Conservation (phyloP, 176 grass and related monocot genomes). For the Hordeum marinum region DNA sequence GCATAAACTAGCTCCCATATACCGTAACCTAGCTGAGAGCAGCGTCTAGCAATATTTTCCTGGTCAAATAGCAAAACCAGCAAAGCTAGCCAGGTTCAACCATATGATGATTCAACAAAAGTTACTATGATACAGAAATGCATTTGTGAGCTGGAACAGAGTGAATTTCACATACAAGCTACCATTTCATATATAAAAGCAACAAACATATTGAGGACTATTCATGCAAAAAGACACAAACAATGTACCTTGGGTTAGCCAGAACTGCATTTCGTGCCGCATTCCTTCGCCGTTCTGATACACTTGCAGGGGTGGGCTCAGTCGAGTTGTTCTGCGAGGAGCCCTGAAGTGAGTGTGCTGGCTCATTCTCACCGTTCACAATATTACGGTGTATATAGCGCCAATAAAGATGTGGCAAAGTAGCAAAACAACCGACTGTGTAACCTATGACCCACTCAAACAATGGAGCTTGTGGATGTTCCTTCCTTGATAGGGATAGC, state of each 20-base stretch:
- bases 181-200: neutral
- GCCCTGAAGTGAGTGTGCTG: slow-evolving; percentile 29
- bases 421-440: slow-evolving; percentile 79
- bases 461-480: slow-evolving; percentile 73
- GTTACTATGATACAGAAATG: neutral
- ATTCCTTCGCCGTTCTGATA: slow-evolving; percentile 39
- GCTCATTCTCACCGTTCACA: slow-evolving; percentile 47
- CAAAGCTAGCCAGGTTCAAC: neutral
- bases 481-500: slow-evolving; percentile 72
- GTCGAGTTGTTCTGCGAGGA: slow-evolving; percentile 44
- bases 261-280: slow-evolving; percentile 59
- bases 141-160: neutral
- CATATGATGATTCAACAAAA: neutral
- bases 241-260: slow-evolving; percentile 67
- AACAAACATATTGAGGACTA: neutral
- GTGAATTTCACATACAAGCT: neutral
- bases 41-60: neutral
- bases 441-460: slow-evolving; percentile 95
- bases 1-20: neutral
- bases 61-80: neutral
- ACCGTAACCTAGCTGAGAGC: neutral
- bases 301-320: slow-evolving; percentile 40
- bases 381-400: slow-evolving; percentile 78
- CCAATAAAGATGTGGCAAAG: slow-evolving; percentile 95
- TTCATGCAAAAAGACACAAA: neutral